These are phyloP conservation scores for Aspergillus bertholletiae DNA, from an alignment of 495 filamentous ascomycete species.

Conservation along the genomic window DNA sequence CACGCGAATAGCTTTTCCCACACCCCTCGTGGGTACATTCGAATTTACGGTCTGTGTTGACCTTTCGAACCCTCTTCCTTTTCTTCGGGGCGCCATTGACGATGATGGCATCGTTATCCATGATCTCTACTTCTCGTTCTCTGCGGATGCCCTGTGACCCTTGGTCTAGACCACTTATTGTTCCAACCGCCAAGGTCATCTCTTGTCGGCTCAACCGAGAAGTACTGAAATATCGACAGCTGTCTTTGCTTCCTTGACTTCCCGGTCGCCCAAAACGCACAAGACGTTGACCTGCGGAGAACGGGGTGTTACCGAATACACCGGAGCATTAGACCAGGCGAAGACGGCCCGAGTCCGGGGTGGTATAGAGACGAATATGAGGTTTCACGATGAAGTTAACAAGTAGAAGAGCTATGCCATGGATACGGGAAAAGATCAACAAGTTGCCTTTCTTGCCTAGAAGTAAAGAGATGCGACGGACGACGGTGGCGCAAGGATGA, in stretches of 20 bases:
- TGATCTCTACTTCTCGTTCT: constrained; percentile 20
- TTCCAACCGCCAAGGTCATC: constrained; percentile 24
- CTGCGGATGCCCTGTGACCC: constrained; percentile 10
- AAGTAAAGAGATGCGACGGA: not conserved
- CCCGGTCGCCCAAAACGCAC: not conserved
- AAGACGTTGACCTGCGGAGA: not conserved
- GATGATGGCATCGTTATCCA: constrained; percentile 24
- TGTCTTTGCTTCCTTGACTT: not conserved
- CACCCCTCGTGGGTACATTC: constrained; percentile 86
- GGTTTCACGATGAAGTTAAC: not conserved
- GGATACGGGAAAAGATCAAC: not conserved
- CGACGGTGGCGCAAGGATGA: not conserved
- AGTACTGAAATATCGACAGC: not conserved
- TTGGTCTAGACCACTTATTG: constrained; percentile 23
- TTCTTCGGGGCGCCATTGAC: constrained; percentile 53
- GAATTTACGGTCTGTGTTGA: constrained; percentile 84
- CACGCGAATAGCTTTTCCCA: constrained; percentile 93
- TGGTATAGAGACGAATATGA: not conserved
- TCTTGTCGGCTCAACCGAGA: not conserved
- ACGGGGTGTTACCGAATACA: not conserved
- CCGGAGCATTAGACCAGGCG: not conserved
- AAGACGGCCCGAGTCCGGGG: not conserved
- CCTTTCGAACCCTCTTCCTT: constrained; percentile 79
- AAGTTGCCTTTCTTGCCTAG: not conserved
- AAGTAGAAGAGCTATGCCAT: not conserved